Percentiles rank a stretch among this genome's conserved stretches.
These are phyloP conservation scores for Cadophora gregata DNA, from an alignment of 2,329 filamentous ascomycete species.

Conservation along the genomic window DNA sequence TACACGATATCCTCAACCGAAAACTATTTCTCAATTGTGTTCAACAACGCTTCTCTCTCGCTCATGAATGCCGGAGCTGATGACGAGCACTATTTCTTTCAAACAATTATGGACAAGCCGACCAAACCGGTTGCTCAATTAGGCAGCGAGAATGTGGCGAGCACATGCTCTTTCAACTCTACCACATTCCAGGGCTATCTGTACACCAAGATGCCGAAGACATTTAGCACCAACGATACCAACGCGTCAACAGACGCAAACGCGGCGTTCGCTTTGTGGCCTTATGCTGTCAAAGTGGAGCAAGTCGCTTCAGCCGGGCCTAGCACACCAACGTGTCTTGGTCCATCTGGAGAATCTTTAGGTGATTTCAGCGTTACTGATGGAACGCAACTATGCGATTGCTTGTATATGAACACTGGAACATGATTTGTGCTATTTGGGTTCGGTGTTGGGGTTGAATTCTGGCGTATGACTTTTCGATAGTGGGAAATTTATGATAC, in stretches of 20 bases:
- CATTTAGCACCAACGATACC: constrained; percentile 47
- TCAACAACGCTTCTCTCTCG: constrained; percentile 57
- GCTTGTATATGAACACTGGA: constrained; percentile 40
- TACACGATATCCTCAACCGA: constrained; percentile 61
- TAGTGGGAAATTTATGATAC: background rate
- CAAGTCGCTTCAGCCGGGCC: constrained; percentile 56
- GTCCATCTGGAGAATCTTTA: constrained; percentile 47
- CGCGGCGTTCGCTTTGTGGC: constrained; percentile 54
- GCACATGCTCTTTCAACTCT: constrained; percentile 63
- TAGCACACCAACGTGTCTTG: constrained; percentile 60
- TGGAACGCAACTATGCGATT: constrained; percentile 33
- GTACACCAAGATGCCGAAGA: constrained; percentile 60
- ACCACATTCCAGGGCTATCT: constrained; percentile 63
- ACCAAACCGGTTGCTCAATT: constrained; percentile 56
- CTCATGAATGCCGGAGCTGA: constrained; percentile 54
- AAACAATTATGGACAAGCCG: constrained; percentile 56
- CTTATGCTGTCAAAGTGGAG: constrained; percentile 61
- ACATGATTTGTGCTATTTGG: constrained; percentile 27
- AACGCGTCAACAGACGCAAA: constrained; percentile 37
- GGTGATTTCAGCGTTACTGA: constrained; percentile 46
- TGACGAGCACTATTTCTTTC: constrained; percentile 64
- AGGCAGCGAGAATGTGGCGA: constrained; percentile 51
- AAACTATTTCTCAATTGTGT: constrained; percentile 62
- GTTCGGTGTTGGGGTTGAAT: background rate
- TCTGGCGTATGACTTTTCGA: background rate